Evolutionary conservation across 164 flowering plant species (phyloP), one percentile per base, ranked within the genome.

Genomic region (Tinospora cordifolia): DNA sequence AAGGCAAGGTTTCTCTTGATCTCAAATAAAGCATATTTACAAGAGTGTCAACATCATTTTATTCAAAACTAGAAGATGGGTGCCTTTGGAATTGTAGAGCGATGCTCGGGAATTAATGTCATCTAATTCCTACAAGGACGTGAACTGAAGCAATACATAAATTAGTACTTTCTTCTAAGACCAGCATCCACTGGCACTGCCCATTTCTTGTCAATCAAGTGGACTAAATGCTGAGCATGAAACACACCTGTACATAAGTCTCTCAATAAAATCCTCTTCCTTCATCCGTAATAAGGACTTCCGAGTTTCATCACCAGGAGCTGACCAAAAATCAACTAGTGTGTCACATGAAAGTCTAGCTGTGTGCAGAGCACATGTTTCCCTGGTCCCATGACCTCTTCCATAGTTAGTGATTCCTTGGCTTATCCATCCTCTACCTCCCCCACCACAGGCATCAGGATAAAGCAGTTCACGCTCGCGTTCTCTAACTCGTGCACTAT

Each of bases 361-460:
- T 65, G 97, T 94, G 76, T 94, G 99, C 76, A 94, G 77, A 17
- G 99, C 97, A 83, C 99, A 94, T 65, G 97, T 84, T 82, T 94
- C 99, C 67, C 99, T 87, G 25, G 86, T 90, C 69, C 95, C 99
- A 83, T 92, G 99, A 46, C 91, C 93, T 77, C 97, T 80, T 40
- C 99, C 99, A 78, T 87, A 94, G 70, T 84, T 81, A 22, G 83
- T 78, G 66, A 85, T 79, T 65, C 97, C 97, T 85, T 90, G 97
- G 83, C 97, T 90, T 68, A 94, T 92, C 99, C 99, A 94, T 65
- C 97, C 99, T 46, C 99, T 87, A 72, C 91, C 97, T 67, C 91
- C 96, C 60, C 97, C 97, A 57, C 99, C 99, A 81, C 99, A 94
- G 39, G 99, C 99, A 83, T 94, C 97, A 67, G 99, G 97, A 79